A percentile compares a stretch with the other conserved stretches of the same genome.
These are phyloP conservation scores for Boletus hoseneyae DNA, from an alignment of 1,284 basidiomycete species.

Conservation along the genomic window DNA sequence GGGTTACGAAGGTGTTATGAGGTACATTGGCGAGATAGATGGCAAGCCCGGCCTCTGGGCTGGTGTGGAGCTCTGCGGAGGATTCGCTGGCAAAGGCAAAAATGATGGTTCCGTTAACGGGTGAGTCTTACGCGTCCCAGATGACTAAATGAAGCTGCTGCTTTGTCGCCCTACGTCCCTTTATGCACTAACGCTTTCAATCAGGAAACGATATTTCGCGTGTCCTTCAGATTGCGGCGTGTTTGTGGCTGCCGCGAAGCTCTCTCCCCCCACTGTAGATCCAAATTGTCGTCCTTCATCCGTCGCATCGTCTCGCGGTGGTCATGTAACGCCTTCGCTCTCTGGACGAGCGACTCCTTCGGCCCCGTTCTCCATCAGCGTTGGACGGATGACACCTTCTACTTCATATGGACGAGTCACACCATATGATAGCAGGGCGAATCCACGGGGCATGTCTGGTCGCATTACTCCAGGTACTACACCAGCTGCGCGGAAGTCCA, in stretches of 20 bases:
- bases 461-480: slow-evolving; percentile 41
- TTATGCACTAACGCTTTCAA: slow-evolving; percentile 8
- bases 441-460: slow-evolving; percentile 30
- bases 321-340: slow-evolving; percentile 50
- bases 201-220: slow-evolving; percentile 79
- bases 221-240: slow-evolving; percentile 88
- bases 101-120: slow-evolving; percentile 90
- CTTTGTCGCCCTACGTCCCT: background rate
- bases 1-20: slow-evolving; percentile 79
- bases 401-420: slow-evolving; percentile 37
- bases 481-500: slow-evolving; percentile 33
- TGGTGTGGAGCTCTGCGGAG: slow-evolving; percentile 84
- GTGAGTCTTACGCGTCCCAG: slow-evolving; percentile 47
- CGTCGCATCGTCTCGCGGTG: slow-evolving; percentile 70
- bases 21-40: slow-evolving; percentile 79
- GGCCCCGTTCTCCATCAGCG: slow-evolving; percentile 37
- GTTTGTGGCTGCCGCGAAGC: slow-evolving; percentile 81
- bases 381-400: slow-evolving; percentile 47
- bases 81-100: slow-evolving; percentile 90
- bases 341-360: slow-evolving; percentile 47
- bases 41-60: slow-evolving; percentile 88
- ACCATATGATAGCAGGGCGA: slow-evolving; percentile 30
- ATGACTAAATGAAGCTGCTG: background rate
- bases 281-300: slow-evolving; percentile 67
- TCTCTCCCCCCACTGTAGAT: slow-evolving; percentile 73